Evolutionary conservation across 2,329 filamentous ascomycete species (phyloP).

Genomic region (Bertia moriformis): DNA sequence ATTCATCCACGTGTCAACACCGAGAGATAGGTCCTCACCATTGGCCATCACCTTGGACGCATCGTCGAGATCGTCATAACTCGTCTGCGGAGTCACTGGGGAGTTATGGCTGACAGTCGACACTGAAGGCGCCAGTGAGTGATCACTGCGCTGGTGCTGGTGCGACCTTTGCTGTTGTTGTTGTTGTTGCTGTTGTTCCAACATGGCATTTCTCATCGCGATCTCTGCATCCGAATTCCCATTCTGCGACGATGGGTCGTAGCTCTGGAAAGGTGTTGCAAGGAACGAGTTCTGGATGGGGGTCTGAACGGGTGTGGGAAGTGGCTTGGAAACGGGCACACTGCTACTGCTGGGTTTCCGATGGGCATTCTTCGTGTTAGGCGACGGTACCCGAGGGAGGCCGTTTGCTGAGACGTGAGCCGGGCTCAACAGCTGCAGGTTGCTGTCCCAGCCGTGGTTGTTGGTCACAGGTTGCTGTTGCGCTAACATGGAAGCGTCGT

Average conservation of each 20-base stretch:
- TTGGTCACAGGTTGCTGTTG: constrained; percentile 11
- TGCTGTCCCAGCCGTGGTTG: constrained; percentile 3
- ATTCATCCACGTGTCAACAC: constrained; percentile 10
- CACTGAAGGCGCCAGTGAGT: constrained; percentile 38
- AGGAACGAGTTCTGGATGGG: constrained; percentile 34
- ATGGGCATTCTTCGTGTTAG: neutral
- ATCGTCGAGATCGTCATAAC: constrained; percentile 34
- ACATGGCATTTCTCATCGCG: constrained; percentile 35
- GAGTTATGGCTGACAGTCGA: constrained; percentile 46
- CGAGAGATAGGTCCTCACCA: constrained; percentile 33
- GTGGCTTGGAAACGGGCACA: constrained; percentile 30
- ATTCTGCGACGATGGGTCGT: constrained; percentile 23
- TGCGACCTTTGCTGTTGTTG: constrained; percentile 22
- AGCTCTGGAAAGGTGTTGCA: constrained; percentile 26
- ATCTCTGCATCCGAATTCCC: constrained; percentile 31
- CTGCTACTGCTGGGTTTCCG: neutral
- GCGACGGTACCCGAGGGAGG: constrained; percentile 5
- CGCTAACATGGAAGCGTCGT: constrained; percentile 20
- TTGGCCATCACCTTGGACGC: constrained; percentile 29
- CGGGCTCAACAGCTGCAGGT: constrained; percentile 14
- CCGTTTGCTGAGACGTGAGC: constrained; percentile 14
- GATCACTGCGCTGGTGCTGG: constrained; percentile 9
- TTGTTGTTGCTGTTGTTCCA: neutral
- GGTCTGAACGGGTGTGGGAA: constrained; percentile 38
- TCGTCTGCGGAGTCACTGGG: constrained; percentile 42